These are phyloP conservation scores for Dujonia santamariae DNA, from an alignment of 1,139 yeast species.

Conservation along the genomic window DNA sequence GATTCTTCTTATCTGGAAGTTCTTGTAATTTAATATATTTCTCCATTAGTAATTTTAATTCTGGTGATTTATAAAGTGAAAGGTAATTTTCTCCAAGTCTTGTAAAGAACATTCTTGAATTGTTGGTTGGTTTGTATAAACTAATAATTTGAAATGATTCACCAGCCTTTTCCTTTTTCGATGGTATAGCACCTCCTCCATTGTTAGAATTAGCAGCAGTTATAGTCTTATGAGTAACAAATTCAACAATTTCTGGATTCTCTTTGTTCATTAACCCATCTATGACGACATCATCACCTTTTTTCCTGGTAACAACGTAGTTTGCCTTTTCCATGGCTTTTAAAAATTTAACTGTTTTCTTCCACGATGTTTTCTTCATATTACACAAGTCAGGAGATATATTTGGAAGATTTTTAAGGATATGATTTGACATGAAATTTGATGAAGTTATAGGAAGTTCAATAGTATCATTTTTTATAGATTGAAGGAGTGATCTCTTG, in stretches of 20 bases:
- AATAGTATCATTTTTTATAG: constrained; percentile 57
- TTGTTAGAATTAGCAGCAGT: constrained; percentile 15
- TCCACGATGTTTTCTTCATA: constrained; percentile 85
- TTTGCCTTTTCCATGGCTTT: constrained; percentile 81
- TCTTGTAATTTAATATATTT: constrained; percentile 53
- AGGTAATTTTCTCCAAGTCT: constrained; percentile 31
- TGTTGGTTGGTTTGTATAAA: constrained; percentile 54
- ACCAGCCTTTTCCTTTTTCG: constrained; percentile 17
- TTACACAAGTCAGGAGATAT: constrained; percentile 52
- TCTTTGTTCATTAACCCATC: constrained; percentile 47
- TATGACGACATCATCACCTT: constrained; percentile 65
- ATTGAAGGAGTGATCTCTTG: constrained; percentile 62
- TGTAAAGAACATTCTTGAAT: constrained; percentile 49
- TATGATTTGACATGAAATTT: constrained; percentile 65
- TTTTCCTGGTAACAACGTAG: constrained; percentile 66
- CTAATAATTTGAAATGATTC: constrained; percentile 36
- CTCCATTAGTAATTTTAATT: constrained; percentile 51
- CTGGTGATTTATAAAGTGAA: constrained; percentile 48
- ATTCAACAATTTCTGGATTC: constrained; percentile 50
- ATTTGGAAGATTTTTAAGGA: constrained; percentile 69
- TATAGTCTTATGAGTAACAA: constrained; percentile 58
- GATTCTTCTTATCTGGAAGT: constrained; percentile 44
- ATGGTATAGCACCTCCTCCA: constrained; percentile 4
- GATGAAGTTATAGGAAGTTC: constrained; percentile 68
- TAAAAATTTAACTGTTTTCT: constrained; percentile 78